Evolutionary conservation across 352 stramenopile genomes (phyloP).

Genomic region (Phytophthora hibernalis): DNA sequence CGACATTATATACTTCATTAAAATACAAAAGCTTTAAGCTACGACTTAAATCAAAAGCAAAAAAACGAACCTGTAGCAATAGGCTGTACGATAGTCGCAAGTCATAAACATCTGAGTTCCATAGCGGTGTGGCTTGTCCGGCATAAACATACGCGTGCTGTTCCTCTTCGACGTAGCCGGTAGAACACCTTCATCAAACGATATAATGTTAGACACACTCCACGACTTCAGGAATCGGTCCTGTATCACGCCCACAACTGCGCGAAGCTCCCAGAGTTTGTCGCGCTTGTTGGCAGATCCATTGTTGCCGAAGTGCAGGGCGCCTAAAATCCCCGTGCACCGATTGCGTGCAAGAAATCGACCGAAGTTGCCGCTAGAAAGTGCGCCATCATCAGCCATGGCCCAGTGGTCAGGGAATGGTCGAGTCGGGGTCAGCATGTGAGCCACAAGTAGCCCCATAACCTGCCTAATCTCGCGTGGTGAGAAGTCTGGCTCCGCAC

Average conservation of each 20-base stretch:
- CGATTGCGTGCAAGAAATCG: neutral
- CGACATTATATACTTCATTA: neutral
- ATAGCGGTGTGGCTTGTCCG: too few relatives aligned
- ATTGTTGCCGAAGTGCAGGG: neutral
- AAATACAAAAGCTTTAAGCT: neutral
- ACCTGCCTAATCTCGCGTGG: neutral
- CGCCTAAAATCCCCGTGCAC: neutral
- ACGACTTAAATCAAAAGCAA: neutral
- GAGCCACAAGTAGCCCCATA: neutral
- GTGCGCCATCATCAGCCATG: neutral
- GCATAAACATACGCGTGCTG: neutral
- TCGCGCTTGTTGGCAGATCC: neutral
- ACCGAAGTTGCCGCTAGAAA: neutral
- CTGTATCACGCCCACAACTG: neutral
- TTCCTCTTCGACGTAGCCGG: neutral
- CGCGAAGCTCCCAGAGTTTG: neutral
- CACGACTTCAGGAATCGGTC: neutral
- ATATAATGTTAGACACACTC: neutral
- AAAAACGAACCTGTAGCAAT: neutral
- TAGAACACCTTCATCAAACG: neutral
- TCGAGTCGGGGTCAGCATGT: neutral
- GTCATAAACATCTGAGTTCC: neutral
- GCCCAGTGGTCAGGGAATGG: neutral
- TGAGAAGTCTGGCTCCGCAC: neutral
- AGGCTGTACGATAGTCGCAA: neutral